These are phyloP conservation scores for Malus hybrid DNA, from an alignment of 331 rosid genomes.

Conservation along the genomic window DNA sequence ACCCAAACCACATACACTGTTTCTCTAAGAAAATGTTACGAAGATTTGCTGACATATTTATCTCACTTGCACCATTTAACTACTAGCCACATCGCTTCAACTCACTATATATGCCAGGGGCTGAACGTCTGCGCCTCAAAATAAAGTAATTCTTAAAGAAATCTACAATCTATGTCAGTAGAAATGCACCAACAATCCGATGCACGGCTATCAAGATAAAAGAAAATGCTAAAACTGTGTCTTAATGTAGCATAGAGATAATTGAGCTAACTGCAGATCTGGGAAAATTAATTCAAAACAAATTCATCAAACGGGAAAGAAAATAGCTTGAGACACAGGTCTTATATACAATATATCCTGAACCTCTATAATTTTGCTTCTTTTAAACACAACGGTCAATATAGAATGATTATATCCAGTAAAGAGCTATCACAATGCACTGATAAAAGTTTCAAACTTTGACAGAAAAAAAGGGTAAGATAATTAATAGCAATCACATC, in stretches of 20 bases:
- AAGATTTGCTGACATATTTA: background rate
- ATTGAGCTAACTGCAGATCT: background rate
- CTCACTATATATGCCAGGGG: background rate
- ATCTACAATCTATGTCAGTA: background rate
- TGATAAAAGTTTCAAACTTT: background rate
- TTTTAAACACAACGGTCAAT: background rate
- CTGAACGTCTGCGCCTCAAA: background rate
- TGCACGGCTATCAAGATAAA: background rate
- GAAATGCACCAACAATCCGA: background rate
- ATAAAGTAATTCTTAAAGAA: background rate
- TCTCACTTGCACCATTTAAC: background rate
- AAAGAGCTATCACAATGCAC: background rate
- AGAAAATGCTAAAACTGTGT: background rate
- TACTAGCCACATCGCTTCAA: background rate
- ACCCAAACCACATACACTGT: background rate
- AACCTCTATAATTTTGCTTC: background rate
- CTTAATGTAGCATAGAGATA: background rate
- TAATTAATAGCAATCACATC: background rate
- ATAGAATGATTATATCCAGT: background rate
- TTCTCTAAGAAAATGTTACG: background rate
- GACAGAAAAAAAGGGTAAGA: background rate
- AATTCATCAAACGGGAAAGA: background rate
- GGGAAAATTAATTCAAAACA: background rate
- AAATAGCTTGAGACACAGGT: background rate
- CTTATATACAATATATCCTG: background rate